Percentiles rank a stretch among this genome's conserved stretches.
Conservation (phyloP, 2,329 filamentous ascomycete species). For the Colletotrichum paranaense region DNA sequence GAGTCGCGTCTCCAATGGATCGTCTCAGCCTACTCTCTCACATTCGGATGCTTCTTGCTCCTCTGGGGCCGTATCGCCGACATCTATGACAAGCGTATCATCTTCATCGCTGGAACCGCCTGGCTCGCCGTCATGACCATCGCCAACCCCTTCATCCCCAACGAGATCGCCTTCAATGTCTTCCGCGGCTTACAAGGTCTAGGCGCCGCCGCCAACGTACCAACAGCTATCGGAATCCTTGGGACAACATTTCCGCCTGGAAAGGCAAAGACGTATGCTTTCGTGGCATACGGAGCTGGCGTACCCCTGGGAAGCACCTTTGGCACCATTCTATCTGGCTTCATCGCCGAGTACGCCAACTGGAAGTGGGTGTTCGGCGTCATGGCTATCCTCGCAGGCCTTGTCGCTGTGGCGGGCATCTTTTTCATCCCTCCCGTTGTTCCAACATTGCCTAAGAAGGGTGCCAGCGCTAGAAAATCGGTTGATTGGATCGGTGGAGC, state of each 20-base stretch:
- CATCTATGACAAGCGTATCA: slow-evolving; percentile 72
- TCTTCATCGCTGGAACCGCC: slow-evolving; percentile 72
- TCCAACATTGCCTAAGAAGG: slow-evolving; percentile 42
- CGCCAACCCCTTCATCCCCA: slow-evolving; percentile 71
- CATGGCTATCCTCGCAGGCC: slow-evolving; percentile 68
- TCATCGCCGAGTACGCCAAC: slow-evolving; percentile 70
- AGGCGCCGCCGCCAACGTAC: slow-evolving; percentile 76
- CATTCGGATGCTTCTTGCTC: slow-evolving; percentile 75
- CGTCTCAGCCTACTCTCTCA: slow-evolving; percentile 72
- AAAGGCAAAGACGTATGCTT: slow-evolving; percentile 77
- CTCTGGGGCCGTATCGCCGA: slow-evolving; percentile 77
- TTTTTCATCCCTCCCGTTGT: slow-evolving; percentile 69
- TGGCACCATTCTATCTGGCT: slow-evolving; percentile 72
- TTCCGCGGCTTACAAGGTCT: slow-evolving; percentile 75
- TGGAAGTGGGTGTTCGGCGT: slow-evolving; percentile 79
- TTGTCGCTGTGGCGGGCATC: slow-evolving; percentile 66
- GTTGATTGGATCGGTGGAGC: slow-evolving; percentile 76
- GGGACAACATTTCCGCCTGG: slow-evolving; percentile 75
- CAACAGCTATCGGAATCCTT: slow-evolving; percentile 77
- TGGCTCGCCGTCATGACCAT: slow-evolving; percentile 71
- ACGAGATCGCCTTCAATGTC: slow-evolving; percentile 75
- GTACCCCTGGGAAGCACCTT: slow-evolving; percentile 73
- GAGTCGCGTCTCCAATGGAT: slow-evolving; percentile 73
- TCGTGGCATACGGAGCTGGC: slow-evolving; percentile 72
- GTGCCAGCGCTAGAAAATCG: slow-evolving; percentile 51